phyloP scores from a whole-genome alignment of 179 eudicot genomes.

The Monotropa hypopitys region DNA sequence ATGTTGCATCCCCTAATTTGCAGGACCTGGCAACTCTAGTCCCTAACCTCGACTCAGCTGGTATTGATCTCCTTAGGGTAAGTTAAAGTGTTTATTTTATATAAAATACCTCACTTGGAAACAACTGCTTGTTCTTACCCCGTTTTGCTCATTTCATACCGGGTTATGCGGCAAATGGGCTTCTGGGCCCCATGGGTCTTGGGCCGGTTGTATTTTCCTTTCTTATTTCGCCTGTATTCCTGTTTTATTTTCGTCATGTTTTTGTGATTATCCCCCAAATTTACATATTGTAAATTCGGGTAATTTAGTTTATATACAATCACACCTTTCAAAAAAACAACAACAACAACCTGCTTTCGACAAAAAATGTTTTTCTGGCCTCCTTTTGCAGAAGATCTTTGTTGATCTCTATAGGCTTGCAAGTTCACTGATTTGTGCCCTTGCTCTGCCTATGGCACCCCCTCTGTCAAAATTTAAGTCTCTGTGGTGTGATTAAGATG shows the following conservation, averaged over 20 bases:
- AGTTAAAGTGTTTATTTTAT: constrained; percentile 19
- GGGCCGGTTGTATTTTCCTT: too few relatives aligned
- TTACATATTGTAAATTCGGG: too few relatives aligned
- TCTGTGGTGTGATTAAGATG: neutral
- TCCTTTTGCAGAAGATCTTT: neutral
- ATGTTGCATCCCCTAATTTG: constrained; percentile 12
- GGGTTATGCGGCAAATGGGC: too few relatives aligned
- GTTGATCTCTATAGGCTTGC: neutral
- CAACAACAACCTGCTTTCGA: too few relatives aligned
- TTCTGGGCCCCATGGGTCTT: too few relatives aligned
- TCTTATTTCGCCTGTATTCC: too few relatives aligned
- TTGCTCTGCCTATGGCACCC: neutral
- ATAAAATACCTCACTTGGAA: neutral
- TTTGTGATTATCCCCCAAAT: too few relatives aligned
- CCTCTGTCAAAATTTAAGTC: neutral
- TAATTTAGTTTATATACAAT: too few relatives aligned
- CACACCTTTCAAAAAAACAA: too few relatives aligned
- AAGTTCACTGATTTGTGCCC: neutral
- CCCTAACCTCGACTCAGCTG: constrained; percentile 67
- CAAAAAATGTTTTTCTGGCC: neutral
- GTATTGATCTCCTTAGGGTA: constrained; percentile 75
- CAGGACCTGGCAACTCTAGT: constrained; percentile 71
- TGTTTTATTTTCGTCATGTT: too few relatives aligned
- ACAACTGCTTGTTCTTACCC: too few relatives aligned
- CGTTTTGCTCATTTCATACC: too few relatives aligned